Evolutionary conservation across 495 filamentous ascomycete species (phyloP).

Genomic region (Bombardia bombarda): DNA sequence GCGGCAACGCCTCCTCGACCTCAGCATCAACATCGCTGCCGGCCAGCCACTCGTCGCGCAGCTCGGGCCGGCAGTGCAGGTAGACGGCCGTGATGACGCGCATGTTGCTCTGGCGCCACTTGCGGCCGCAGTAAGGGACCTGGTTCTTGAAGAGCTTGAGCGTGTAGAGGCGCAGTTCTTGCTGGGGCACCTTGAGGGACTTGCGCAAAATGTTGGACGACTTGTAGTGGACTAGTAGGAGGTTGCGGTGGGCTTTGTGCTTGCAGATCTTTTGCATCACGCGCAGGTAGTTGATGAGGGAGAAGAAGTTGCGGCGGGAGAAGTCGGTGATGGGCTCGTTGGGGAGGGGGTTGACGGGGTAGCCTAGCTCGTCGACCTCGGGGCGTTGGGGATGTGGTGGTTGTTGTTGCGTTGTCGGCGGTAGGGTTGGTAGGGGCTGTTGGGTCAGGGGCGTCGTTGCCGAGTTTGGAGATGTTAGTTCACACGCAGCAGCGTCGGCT

Average conservation of each 20-base stretch:
- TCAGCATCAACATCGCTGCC: slow-evolving; percentile 86
- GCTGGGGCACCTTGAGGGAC: slow-evolving; percentile 81
- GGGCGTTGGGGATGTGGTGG: slow-evolving; percentile 42
- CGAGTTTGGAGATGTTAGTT: neutral
- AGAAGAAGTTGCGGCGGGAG: slow-evolving; percentile 91
- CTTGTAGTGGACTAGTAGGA: slow-evolving; percentile 92
- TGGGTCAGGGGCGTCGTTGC: neutral
- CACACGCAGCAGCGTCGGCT: neutral
- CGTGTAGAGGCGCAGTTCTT: slow-evolving; percentile 80
- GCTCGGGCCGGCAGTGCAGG: slow-evolving; percentile 81
- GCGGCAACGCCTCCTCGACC: slow-evolving; percentile 82
- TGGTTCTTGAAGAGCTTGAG: slow-evolving; percentile 98
- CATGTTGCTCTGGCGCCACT: slow-evolving; percentile 98
- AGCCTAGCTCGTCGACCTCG: slow-evolving; percentile 84
- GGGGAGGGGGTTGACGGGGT: slow-evolving; percentile 55
- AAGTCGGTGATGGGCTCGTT: slow-evolving; percentile 80
- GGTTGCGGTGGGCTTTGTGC: slow-evolving; percentile 84
- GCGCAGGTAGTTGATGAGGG: slow-evolving; percentile 85
- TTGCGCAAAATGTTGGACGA: slow-evolving; percentile 82
- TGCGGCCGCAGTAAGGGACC: slow-evolving; percentile 93
- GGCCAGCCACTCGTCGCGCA: slow-evolving; percentile 91
- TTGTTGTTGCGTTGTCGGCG: neutral
- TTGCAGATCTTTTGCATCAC: slow-evolving; percentile 97
- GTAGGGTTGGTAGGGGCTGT: neutral
- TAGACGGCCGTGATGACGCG: slow-evolving; percentile 96